phyloP scores from a whole-genome alignment of 2,329 filamentous ascomycete genomes.

The Neonectria faginata region DNA sequence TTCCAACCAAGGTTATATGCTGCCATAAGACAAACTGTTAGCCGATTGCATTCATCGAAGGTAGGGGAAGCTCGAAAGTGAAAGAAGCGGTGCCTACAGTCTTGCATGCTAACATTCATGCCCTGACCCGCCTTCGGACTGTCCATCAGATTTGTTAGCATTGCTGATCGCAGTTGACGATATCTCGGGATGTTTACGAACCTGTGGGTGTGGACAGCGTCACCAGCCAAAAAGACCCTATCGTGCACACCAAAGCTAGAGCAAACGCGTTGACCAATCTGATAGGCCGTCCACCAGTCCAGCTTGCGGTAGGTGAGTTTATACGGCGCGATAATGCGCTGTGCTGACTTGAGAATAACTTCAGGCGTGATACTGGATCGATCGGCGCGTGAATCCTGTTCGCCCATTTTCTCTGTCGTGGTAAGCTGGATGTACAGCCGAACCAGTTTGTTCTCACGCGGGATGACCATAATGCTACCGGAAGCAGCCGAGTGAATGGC shows the following conservation, averaged over 20 bases:
- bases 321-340: conserved; percentile 66
- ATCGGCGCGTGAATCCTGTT: conserved; percentile 24
- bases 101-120: conserved; percentile 80
- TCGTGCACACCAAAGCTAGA: conserved; percentile 34
- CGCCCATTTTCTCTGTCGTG: conserved; percentile 24
- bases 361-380: conserved; percentile 49
- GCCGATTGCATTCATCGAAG: neutral
- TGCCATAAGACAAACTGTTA: neutral
- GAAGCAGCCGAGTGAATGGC: conserved; percentile 41
- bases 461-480: conserved; percentile 45
- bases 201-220: conserved; percentile 67
- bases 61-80: too few species aligned
- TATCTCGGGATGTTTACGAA: neutral
- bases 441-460: conserved; percentile 43
- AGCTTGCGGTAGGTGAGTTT: conserved; percentile 52
- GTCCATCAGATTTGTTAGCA: conserved; percentile 66
- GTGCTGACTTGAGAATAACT: conserved; percentile 60
- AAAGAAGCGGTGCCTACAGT: conserved; percentile 49
- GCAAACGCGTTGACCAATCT: conserved; percentile 70
- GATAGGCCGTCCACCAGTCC: conserved; percentile 54
- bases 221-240: conserved; percentile 76
- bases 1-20: conserved; percentile 67
- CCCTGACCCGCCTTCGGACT: conserved; percentile 75
- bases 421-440: conserved; percentile 39
- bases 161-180: neutral